A percentile compares a stretch with the other conserved stretches of the same genome.
Evolutionary conservation across 352 stramenopile genomes (phyloP).

Genomic region (Pythium sukuiense): DNA sequence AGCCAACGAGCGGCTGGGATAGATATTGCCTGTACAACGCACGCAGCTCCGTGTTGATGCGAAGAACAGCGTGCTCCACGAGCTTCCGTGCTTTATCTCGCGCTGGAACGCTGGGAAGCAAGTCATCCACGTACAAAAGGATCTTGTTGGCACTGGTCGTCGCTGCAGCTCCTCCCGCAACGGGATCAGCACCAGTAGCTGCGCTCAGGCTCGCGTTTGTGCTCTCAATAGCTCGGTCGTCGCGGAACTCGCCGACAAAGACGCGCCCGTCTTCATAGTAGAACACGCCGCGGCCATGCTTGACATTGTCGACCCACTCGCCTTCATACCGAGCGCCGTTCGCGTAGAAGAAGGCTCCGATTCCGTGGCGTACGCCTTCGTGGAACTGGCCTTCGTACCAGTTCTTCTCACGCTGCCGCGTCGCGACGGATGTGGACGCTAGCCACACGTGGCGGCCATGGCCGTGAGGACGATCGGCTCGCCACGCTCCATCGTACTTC

Average conservation of each 20-base stretch:
- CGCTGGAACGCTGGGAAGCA: conserved; percentile 30
- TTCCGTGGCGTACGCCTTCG: conserved; percentile 59
- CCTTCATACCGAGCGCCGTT: conserved; percentile 85
- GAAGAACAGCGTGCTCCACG: conserved; percentile 50
- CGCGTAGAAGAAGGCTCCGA: conserved; percentile 83
- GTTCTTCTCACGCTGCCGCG: conserved; percentile 52
- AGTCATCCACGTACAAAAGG: conserved; percentile 56
- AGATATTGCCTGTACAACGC: conserved; percentile 58
- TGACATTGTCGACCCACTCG: conserved; percentile 80
- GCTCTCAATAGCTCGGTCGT: conserved; percentile 47
- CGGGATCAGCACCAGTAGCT: conserved; percentile 11
- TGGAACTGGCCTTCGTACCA: conserved; percentile 86
- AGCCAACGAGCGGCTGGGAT: conserved; percentile 27
- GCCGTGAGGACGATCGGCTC: conserved; percentile 70
- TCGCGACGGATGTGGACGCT: conserved; percentile 4
- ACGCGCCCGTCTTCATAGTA: conserved; percentile 71
- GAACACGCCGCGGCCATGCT: conserved; percentile 69
- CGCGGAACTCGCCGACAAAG: conserved; percentile 44
- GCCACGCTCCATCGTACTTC: conserved; percentile 79
- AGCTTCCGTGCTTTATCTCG: conserved; percentile 49
- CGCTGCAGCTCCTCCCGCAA: not conserved
- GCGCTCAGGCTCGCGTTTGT: not conserved
- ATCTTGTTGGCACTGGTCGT: conserved; percentile 26
- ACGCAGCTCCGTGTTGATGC: conserved; percentile 64
- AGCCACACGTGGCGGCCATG: conserved; percentile 83